A percentile compares a stretch with the other conserved stretches of the same genome.
Evolutionary conservation across 768 basidiomycete species (phyloP).

Genomic region (Mycena sanguinolenta): DNA sequence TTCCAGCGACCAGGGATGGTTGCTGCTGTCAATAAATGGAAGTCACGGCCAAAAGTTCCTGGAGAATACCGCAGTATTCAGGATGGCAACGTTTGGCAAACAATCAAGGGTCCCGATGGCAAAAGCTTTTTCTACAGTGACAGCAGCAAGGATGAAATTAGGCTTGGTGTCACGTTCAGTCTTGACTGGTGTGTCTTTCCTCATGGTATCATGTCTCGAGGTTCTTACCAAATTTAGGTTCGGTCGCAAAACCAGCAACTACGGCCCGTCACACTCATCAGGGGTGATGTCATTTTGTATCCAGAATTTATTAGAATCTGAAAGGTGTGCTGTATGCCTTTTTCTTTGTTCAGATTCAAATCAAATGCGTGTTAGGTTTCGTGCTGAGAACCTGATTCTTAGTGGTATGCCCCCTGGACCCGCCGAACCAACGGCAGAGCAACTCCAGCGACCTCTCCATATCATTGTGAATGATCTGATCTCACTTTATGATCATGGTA

Average conservation of each 20-base stretch:
- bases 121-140: constrained; percentile 30
- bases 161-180: constrained; percentile 37
- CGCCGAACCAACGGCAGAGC: too few species aligned
- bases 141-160: constrained; percentile 27
- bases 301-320: constrained; percentile 23
- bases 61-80: not conserved
- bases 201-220: constrained; percentile 28
- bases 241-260: constrained; percentile 28
- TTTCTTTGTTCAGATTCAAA: not conserved
- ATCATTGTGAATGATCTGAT: constrained; percentile 26
- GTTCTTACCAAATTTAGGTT: constrained; percentile 33
- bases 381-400: constrained; percentile 38
- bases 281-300: constrained; percentile 32
- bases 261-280: constrained; percentile 26
- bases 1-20: constrained; percentile 26
- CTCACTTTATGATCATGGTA: too few species aligned
- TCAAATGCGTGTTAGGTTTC: constrained; percentile 33
- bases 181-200: constrained; percentile 36
- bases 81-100: not conserved
- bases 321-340: constrained; percentile 17
- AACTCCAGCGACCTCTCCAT: constrained; percentile 25
- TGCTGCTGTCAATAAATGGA: not conserved
- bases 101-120: constrained; percentile 17
- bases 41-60: too few species aligned
- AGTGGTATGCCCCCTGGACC: not conserved